Evolutionary conservation across 169 alveolate genomes (phyloP), one percentile per base, ranked within the genome.

Genomic region (Toxoplasma gondii): DNA sequence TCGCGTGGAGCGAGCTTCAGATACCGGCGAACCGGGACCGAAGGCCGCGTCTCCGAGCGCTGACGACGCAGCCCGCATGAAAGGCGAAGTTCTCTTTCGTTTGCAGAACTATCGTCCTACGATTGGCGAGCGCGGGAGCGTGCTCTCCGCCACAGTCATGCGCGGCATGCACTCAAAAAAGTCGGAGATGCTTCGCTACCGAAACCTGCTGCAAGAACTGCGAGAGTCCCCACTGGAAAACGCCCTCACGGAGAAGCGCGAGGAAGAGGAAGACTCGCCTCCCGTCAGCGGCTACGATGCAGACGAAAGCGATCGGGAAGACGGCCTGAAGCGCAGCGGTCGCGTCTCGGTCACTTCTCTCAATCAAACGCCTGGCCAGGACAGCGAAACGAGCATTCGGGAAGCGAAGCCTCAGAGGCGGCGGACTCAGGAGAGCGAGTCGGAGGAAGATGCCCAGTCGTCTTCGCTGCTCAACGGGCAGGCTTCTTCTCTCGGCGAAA

Each of bases 71-170:
- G 1, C 74, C 34, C 24, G n/a, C 4, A 16, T 64, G 29, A 16
- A 64, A 19, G 74, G 74, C 34, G 74, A 64, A 27, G 74, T 64
- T 16, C 74, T 64, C 34, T 27, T 64, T 16, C 24, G 74, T 19
- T 45, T 90, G 86, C 69, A 78, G 88, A 39, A 70, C 88, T 90
- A 49, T 34, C 81, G 93, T 27, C 93, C 93, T 53, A 67, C 17
- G 70, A 86, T 70, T 19, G 93, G 93, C 31, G 44, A n/a, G 58
- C 67, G 41, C n/a, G 93, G 93, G 49, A 45, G 88, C 88, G 93
- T 45, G 24, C 44, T 90, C 1, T 58, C 80, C 22, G 78, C 93
- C 17, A 38, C 67, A 12, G 88, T 44, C 29, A 78, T 90, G 74
- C 70, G 31, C 27, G 88, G 58, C 54, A 90, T 90, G 82, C 31